A percentile compares a stretch with the other conserved stretches of the same genome.
These are phyloP conservation scores for Epichloe festucae DNA, from an alignment of 2,329 filamentous ascomycete species.

Conservation along the genomic window DNA sequence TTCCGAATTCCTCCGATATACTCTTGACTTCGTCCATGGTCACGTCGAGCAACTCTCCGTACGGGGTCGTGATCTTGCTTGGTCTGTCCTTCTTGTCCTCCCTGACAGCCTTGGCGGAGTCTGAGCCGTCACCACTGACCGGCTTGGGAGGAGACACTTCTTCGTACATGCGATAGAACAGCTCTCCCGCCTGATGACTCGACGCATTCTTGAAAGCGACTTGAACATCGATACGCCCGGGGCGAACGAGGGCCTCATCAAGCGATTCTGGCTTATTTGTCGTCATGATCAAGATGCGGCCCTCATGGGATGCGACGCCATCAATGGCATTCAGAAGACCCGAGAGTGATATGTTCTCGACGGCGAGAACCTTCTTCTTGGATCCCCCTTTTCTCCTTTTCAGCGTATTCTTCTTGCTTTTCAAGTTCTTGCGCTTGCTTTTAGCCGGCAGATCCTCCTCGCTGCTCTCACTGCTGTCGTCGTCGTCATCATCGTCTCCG, in stretches of 20 bases:
- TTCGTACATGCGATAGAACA: slow-evolving; percentile 51
- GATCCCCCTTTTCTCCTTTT: slow-evolving; percentile 8
- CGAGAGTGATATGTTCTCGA: slow-evolving; percentile 54
- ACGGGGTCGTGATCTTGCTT: neutral
- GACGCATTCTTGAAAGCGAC: slow-evolving; percentile 50
- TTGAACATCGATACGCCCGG: slow-evolving; percentile 59
- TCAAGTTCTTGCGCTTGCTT: slow-evolving; percentile 3
- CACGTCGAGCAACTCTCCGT: slow-evolving; percentile 17
- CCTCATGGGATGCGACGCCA: slow-evolving; percentile 67
- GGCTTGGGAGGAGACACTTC: slow-evolving; percentile 6
- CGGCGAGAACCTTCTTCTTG: slow-evolving; percentile 8
- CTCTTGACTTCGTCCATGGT: slow-evolving; percentile 25
- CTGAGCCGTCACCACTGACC: slow-evolving; percentile 1
- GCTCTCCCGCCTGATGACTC: slow-evolving; percentile 37
- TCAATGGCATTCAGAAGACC: slow-evolving; percentile 76
- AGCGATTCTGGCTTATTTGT: slow-evolving; percentile 64
- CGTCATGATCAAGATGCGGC: slow-evolving; percentile 69
- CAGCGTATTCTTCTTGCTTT: slow-evolving; percentile 7
- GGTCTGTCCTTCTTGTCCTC: neutral
- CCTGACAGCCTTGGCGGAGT: neutral
- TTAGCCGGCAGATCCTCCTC: slow-evolving; percentile 12
- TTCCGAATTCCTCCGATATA: slow-evolving; percentile 37
- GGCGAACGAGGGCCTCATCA: slow-evolving; percentile 60
- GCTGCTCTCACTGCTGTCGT: slow-evolving; percentile 13
- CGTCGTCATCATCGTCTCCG: slow-evolving; percentile 3